Conservation (phyloP, 2,329 filamentous ascomycete species). For the Neonectria magnoliae region DNA sequence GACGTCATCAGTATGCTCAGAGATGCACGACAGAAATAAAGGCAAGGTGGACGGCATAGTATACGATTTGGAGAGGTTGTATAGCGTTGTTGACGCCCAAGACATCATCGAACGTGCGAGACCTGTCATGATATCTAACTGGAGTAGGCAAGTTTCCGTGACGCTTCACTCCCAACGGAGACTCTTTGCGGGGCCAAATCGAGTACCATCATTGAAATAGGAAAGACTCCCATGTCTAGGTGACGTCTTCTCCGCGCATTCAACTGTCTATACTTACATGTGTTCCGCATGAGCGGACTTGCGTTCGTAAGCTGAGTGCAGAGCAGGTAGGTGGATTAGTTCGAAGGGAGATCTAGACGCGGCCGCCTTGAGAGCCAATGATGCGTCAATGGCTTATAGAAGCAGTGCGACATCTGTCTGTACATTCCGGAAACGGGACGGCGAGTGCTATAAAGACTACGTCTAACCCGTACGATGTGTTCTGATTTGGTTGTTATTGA, state of each 20-base stretch:
- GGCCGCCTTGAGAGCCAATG: background rate
- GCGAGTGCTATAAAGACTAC: background rate
- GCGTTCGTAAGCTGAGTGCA: too few species aligned
- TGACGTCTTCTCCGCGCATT: too few species aligned
- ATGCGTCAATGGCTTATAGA: background rate
- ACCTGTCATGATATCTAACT: too few species aligned
- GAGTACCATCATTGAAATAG: too few species aligned
- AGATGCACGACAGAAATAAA: background rate
- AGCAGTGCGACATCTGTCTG: background rate
- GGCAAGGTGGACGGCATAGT: background rate
- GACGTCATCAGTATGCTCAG: background rate
- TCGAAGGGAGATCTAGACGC: background rate
- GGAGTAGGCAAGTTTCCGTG: too few species aligned
- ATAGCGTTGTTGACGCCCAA: background rate
- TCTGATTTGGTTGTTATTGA: too few species aligned
- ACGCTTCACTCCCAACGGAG: too few species aligned
- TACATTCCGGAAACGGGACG: background rate
- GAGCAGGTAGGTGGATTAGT: background rate
- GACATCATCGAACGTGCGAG: background rate
- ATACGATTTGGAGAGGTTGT: background rate
- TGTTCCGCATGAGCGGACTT: too few species aligned
- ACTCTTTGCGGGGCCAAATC: too few species aligned
- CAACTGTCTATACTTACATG: too few species aligned
- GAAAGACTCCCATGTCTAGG: too few species aligned
- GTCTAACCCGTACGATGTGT: too few species aligned